These are phyloP conservation scores for Quercus phellos DNA, from an alignment of 331 rosid species.

Conservation along the genomic window DNA sequence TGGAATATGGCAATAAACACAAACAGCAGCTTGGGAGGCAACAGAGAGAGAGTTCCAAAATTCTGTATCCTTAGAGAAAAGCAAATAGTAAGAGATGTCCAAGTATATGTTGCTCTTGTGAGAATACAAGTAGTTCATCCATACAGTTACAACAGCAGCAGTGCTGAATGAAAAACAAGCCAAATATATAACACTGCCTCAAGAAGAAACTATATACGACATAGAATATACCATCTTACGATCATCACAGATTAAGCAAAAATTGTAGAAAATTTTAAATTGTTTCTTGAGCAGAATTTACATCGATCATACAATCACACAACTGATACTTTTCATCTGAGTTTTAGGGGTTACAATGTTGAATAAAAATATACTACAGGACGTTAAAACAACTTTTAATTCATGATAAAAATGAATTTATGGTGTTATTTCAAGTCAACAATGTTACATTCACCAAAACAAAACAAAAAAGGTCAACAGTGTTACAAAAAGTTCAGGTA, in stretches of 20 bases:
- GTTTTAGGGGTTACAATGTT: background rate
- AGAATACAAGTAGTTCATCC: background rate
- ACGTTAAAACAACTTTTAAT: background rate
- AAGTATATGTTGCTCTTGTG: too few relatives aligned
- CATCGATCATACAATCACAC: background rate
- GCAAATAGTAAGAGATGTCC: too few relatives aligned
- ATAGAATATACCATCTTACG: background rate
- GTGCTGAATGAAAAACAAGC: background rate
- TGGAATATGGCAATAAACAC: too few relatives aligned
- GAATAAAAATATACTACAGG: background rate
- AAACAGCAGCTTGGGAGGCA: too few relatives aligned
- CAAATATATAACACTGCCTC: background rate
- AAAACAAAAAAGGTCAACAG: too few relatives aligned
- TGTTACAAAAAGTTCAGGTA: background rate
- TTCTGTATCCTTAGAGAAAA: too few relatives aligned
- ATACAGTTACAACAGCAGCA: background rate
- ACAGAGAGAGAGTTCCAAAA: too few relatives aligned
- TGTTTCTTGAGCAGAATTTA: background rate
- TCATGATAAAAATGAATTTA: background rate
- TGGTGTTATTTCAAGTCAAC: background rate
- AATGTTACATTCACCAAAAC: background rate
- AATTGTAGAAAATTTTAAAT: background rate
- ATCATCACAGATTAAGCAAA: background rate
- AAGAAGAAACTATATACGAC: background rate
- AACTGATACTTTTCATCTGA: background rate